Conservation (phyloP, 495 filamentous ascomycete species). For the Daldinia vernicosa region DNA sequence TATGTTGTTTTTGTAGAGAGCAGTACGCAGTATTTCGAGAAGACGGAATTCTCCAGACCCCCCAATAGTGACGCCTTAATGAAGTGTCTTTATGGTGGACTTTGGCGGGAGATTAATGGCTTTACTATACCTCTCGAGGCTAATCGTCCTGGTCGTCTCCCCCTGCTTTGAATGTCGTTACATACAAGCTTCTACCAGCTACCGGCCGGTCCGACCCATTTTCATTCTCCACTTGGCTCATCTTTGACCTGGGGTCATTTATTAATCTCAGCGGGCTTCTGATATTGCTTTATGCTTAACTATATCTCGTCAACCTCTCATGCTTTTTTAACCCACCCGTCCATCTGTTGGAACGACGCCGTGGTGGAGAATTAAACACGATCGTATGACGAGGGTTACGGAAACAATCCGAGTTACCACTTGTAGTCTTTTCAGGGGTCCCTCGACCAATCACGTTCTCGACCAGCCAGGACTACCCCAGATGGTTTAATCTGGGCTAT, state of each 20-base stretch:
- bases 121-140: conserved; percentile 30
- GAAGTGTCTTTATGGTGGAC: conserved; percentile 5
- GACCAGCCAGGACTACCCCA: conserved; percentile 24
- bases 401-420: conserved; percentile 16
- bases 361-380: neutral
- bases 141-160: conserved; percentile 2
- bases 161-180: conserved; percentile 15
- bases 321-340: neutral
- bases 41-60: conserved; percentile 13
- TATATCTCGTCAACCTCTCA: neutral
- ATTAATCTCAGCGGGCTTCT: conserved; percentile 4
- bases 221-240: conserved; percentile 29
- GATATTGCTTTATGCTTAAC: conserved; percentile 4
- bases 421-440: conserved; percentile 9
- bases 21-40: neutral
- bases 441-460: conserved; percentile 23
- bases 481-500: conserved; percentile 15
- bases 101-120: conserved; percentile 4
- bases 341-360: neutral
- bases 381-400: conserved; percentile 10
- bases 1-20: neutral
- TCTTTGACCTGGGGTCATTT: conserved; percentile 16
- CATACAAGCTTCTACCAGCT: conserved; percentile 24
- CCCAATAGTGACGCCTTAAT: conserved; percentile 11
- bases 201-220: conserved; percentile 17